Base-by-base conservation (phyloP, 768 basidiomycete species). In the Antrodiella citrinella region DNA sequence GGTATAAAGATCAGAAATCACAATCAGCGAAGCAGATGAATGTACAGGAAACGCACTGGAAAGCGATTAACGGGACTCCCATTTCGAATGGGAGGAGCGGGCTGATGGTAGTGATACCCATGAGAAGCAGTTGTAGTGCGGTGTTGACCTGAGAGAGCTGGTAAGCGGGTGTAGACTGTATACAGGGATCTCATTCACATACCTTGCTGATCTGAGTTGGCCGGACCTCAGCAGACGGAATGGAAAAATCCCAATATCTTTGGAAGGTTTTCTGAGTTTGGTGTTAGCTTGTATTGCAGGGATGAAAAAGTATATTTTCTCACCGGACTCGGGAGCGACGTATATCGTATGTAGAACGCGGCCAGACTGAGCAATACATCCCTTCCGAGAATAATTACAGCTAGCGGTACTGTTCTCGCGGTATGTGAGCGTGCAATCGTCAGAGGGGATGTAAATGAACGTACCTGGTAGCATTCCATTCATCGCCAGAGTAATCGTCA, bases 161-260 rank as follows among this genome's bases (percentile, higher is more conserved):
- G 47, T 51, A 7, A 35, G 15, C 15, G n/a, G n/a, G n/a, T 1
- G 5, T 38, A 47, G 9, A 1, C 15, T 20, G 0, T 2, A 13
- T 2, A 38, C 21, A 18, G 46, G n/a, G n/a, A n/a, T n/a, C n/a
- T n/a, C n/a, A n/a, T n/a, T n/a, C n/a, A n/a, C n/a, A n/a, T 44
- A 86, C 90, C 74, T 95, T 98, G 73, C 91, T 95, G 46, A 99
- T 93, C n/a, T 67, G 68, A 10, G 96, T 98, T 0, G 95, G 95
- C 24, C 80, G 80, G 11, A 98, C 92, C 67, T 96, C 94, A 1
- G 92, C 95, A 1, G 93, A 95, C 1, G 96, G 92, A 46, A 96
- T 81, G 9, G 89, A 88, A 54, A 96, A 91, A 63, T 97, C 90
- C 90, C 94, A 99, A 67, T 98, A 99, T 26, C 96, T 81, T 21